Percentiles rank a stretch among this genome's conserved stretches.
Conservation (phyloP, 2,329 filamentous ascomycete species). For the Thielaviopsis euricoi region DNA sequence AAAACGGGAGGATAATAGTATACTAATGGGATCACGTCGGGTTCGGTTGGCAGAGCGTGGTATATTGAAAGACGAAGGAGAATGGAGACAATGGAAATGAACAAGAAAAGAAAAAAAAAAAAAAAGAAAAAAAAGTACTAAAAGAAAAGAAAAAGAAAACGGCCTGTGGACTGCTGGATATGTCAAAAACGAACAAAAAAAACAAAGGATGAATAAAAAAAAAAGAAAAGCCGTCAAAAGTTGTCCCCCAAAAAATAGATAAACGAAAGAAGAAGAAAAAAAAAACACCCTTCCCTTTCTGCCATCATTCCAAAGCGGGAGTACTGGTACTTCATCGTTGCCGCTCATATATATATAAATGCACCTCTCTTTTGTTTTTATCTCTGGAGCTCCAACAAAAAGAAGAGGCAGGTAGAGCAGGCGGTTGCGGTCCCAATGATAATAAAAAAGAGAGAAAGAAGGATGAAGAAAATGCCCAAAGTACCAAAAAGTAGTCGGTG, state of each 20-base stretch:
- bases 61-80: slow-evolving; percentile 1
- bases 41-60: slow-evolving; percentile 4
- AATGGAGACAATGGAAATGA: no score
- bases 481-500: background rate
- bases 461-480: background rate
- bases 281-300: no score
- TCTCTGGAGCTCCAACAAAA: background rate
- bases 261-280: background rate
- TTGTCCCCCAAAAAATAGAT: no score
- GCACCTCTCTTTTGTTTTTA: background rate
- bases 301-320: no score
- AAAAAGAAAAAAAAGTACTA: background rate
- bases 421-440: no score
- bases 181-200: background rate
- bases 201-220: background rate
- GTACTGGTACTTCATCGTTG: no score
- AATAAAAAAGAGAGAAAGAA: background rate
- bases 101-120: no score
- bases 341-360: no score
- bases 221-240: background rate
- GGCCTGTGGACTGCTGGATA: background rate
- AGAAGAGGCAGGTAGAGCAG: background rate
- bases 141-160: background rate
- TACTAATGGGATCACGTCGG: background rate
- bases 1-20: background rate